Evolutionary conservation across 495 filamentous ascomycete genomes (phyloP).

Genomic region (Aspergillus egyptiacus): DNA sequence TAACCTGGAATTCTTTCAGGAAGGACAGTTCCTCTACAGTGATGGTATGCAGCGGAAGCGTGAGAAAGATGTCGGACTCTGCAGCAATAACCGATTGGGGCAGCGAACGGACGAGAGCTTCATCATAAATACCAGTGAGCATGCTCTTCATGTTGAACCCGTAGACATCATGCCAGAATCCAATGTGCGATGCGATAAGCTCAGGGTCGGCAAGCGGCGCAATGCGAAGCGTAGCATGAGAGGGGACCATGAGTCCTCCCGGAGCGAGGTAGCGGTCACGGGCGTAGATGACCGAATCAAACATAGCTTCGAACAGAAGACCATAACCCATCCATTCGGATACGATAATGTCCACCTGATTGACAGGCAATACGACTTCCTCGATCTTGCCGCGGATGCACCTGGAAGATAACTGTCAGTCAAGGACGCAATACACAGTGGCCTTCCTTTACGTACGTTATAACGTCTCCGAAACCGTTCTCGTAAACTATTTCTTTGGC

Average conservation of each 20-base stretch:
- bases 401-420: conserved; percentile 23
- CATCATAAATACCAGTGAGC: conserved; percentile 53
- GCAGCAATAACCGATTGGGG: conserved; percentile 39
- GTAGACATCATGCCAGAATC: conserved; percentile 66
- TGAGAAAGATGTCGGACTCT: conserved; percentile 46
- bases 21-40: conserved; percentile 53
- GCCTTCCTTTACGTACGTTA: conserved; percentile 48
- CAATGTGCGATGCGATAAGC: conserved; percentile 57
- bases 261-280: conserved; percentile 76
- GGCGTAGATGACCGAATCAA: conserved; percentile 87
- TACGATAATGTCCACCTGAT: conserved; percentile 88
- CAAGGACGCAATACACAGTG: not conserved
- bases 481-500: conserved; percentile 76
- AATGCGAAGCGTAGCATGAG: conserved; percentile 79
- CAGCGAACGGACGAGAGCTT: conserved; percentile 49
- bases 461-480: conserved; percentile 73
- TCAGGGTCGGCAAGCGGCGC: conserved; percentile 84
- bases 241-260: conserved; percentile 80
- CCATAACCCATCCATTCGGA: conserved; percentile 99
- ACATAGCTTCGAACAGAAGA: conserved; percentile 89
- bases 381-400: conserved; percentile 86
- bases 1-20: conserved; percentile 49
- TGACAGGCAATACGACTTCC: conserved; percentile 72
- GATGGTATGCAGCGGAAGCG: conserved; percentile 51
- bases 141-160: conserved; percentile 54